phyloP scores from a whole-genome alignment of 2,329 filamentous ascomycete species.

The Thielaviopsis euricoi region DNA sequence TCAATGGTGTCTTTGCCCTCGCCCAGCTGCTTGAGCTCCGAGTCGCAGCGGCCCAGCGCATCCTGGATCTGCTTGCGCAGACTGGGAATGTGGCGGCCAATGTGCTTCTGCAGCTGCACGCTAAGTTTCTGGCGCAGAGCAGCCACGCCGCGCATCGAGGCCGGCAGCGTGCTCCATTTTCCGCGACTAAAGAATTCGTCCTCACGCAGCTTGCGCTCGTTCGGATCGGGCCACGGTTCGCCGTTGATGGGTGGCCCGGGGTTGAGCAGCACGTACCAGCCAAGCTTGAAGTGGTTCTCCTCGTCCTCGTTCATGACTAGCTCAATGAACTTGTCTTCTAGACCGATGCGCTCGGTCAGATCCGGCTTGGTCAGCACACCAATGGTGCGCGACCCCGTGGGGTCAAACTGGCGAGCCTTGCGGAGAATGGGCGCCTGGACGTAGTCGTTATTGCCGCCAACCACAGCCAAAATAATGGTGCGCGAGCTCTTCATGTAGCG shows the following conservation, averaged over 20 bases:
- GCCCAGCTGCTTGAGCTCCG: conserved; percentile 33
- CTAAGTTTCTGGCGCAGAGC: conserved; percentile 32
- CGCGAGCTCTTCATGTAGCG: conserved; percentile 39
- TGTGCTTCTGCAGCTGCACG: conserved; percentile 33
- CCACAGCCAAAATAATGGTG: conserved; percentile 38
- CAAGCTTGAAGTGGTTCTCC: conserved; percentile 33
- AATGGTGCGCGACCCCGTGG: conserved; percentile 30
- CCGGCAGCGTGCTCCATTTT: conserved; percentile 31
- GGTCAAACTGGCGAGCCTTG: conserved; percentile 34
- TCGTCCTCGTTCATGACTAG: conserved; percentile 33
- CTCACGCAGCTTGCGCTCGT: conserved; percentile 26
- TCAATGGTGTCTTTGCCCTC: conserved; percentile 33
- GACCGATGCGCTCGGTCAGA: conserved; percentile 33
- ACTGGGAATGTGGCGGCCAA: conserved; percentile 33
- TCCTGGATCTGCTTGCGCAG: conserved; percentile 34
- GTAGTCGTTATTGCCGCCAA: conserved; percentile 38
- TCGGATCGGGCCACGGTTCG: conserved; percentile 26
- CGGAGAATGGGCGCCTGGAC: conserved; percentile 35
- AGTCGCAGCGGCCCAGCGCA: conserved; percentile 30
- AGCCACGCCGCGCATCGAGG: conserved; percentile 29
- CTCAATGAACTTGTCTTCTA: conserved; percentile 38
- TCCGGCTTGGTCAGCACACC: conserved; percentile 37
- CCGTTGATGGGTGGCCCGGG: conserved; percentile 27
- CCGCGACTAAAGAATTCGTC: conserved; percentile 32
- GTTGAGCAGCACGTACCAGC: conserved; percentile 35